Conservation (phyloP, 805 yeast species). For the Kodamaea leandrae region DNA sequence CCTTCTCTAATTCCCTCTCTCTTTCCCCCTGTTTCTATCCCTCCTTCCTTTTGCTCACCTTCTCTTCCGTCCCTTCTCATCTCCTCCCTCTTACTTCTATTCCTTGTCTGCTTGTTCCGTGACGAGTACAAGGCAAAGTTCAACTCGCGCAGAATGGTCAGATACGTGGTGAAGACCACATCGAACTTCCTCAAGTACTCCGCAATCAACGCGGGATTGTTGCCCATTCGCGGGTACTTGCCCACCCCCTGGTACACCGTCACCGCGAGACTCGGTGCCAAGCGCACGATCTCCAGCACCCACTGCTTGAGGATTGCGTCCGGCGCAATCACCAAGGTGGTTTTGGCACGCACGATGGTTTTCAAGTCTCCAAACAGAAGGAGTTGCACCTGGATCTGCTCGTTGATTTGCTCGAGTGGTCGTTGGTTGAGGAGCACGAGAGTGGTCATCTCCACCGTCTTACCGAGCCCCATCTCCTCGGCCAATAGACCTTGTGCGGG, state of each 20-base stretch:
- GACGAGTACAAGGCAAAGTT: conserved; percentile 77
- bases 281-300: conserved; percentile 64
- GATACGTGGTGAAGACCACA: conserved; percentile 77
- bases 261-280: conserved; percentile 60
- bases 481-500: conserved; percentile 69
- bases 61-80: background rate
- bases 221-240: conserved; percentile 23
- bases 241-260: conserved; percentile 61
- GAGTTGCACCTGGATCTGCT: conserved; percentile 25
- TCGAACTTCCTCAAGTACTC: conserved; percentile 61
- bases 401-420: conserved; percentile 31
- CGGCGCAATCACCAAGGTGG: conserved; percentile 85
- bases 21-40: conserved; percentile 6
- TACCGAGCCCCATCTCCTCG: conserved; percentile 98
- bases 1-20: background rate
- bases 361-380: conserved; percentile 42
- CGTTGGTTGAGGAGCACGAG: conserved; percentile 63
- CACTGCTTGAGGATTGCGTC: conserved; percentile 82
- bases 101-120: conserved; percentile 46
- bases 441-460: conserved; percentile 81
- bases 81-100: conserved; percentile 18
- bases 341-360: conserved; percentile 49
- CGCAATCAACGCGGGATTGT: conserved; percentile 45
- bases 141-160: conserved; percentile 67
- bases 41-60: background rate